Evolutionary conservation across 1,139 yeast genomes (phyloP), one percentile per base, ranked within the genome.

Genomic region (Pichia sp.): DNA sequence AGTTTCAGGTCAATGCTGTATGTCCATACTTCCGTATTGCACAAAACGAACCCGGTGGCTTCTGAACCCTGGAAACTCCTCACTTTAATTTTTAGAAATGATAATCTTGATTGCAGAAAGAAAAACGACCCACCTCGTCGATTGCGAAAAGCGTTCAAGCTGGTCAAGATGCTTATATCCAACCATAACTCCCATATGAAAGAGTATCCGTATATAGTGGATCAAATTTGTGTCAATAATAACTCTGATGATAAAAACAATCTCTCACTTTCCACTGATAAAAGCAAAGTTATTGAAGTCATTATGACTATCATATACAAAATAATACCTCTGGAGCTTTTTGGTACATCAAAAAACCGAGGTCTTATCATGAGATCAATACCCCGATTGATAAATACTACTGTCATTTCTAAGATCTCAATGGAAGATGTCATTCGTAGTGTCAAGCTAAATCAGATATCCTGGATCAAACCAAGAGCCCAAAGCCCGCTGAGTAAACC

Each of bases 291-390:
- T 0, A 61, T 75, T 0, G 68, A 64, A 48, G 78, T 81, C 59
- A 64, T 79, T 1, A 61, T 76, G 2, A 63, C 73, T 0, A 56
- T 81, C 0, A 55, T 80, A 4, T 79, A 77, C 8, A 76, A 74
- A 52, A 57, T 85, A 0, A 70, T 87, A 36, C 90, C 93, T 0
- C 46, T 65, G 2, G 74, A 72, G 9, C 61, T 79, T 2, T 79
- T 86, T 73, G 96, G 96, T 0, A 67, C 80, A 1, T 58, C 58
- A 2, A 58, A 61, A 6, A 89, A 88, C 63, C 78, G 79, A 64
- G 55, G 73, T 0, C 57, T 66, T 0, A 63, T 87, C 0, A 65
- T 74, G 46, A 60, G 64, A 2, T 67, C 69, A 17, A 61, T 87
- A 0, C 70, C 78, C 0, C 54, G 58, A 6, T 71, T 78, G 47